A percentile compares a stretch with the other conserved stretches of the same genome.
Evolutionary conservation across 164 flowering plant species (phyloP).

Genomic region (Stephania cephalantha): DNA sequence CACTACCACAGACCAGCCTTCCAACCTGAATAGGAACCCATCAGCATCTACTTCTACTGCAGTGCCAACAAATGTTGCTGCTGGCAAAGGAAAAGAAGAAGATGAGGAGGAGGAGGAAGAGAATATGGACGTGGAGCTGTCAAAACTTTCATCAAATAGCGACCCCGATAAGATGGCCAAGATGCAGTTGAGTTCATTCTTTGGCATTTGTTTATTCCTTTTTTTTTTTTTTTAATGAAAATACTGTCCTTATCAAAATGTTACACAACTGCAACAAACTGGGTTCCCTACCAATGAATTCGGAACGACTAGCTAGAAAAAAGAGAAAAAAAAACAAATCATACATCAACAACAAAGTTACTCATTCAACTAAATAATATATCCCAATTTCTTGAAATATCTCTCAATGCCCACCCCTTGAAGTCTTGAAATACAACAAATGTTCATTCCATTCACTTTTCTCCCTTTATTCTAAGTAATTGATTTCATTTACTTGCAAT

Average conservation of each 20-base stretch:
- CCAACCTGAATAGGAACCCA: slow-evolving; percentile 11
- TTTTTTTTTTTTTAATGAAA: not conserved
- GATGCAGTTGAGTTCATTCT: slow-evolving; percentile 60
- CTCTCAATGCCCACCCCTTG: not conserved
- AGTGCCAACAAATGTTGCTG: slow-evolving; percentile 12
- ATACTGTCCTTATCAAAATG: too few relatives aligned
- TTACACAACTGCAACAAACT: too few relatives aligned
- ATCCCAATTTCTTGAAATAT: not conserved
- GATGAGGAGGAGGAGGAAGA: slow-evolving; percentile 97
- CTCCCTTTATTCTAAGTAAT: not conserved
- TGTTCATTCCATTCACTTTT: not conserved
- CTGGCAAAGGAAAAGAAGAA: slow-evolving; percentile 56
- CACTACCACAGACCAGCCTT: not conserved
- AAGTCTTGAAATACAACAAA: not conserved
- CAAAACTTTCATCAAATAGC: slow-evolving; percentile 46
- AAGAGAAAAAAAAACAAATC: too few relatives aligned
- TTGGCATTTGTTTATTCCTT: not conserved
- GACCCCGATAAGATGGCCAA: slow-evolving; percentile 85
- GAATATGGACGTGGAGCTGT: slow-evolving; percentile 82
- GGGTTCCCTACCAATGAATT: too few relatives aligned
- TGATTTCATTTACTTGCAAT: too few relatives aligned
- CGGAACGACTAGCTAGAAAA: too few relatives aligned
- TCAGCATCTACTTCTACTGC: slow-evolving; percentile 16
- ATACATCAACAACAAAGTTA: too few relatives aligned
- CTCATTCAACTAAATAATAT: not conserved